Percentiles rank a stretch among this genome's conserved stretches.
Evolutionary conservation across 2,329 filamentous ascomycete genomes (phyloP).

Genomic region (Rutstroemia sydowiana): DNA sequence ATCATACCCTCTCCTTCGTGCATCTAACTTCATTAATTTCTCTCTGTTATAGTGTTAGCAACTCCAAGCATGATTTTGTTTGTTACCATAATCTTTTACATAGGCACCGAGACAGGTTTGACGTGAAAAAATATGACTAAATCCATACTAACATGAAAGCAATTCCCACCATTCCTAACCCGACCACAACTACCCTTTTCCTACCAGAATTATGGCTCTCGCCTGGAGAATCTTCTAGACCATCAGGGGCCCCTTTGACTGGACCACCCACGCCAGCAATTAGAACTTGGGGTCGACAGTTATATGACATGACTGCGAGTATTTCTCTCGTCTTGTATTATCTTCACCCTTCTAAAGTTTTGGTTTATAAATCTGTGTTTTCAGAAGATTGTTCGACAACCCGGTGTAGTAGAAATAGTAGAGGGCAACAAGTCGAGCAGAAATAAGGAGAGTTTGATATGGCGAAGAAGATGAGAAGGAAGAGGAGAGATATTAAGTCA

Average conservation of each 20-base stretch:
- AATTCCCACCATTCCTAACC: constrained; percentile 86
- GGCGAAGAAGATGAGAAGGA: too few relatives aligned
- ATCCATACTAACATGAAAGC: constrained; percentile 66
- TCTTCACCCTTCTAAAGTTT: too few relatives aligned
- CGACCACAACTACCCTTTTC: constrained; percentile 74
- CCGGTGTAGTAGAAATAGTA: too few relatives aligned
- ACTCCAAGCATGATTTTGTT: too few relatives aligned
- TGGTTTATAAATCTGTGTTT: too few relatives aligned
- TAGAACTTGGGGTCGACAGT: constrained; percentile 24
- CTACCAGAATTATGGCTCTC: constrained; percentile 28
- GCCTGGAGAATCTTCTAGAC: constrained; percentile 19
- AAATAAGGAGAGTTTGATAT: too few relatives aligned
- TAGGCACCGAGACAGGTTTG: too few relatives aligned
- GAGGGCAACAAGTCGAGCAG: too few relatives aligned
- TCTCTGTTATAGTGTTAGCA: constrained; percentile 47
- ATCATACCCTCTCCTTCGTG: constrained; percentile 66
- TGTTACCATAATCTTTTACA: neutral
- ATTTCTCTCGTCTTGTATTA: too few relatives aligned
- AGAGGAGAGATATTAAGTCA: neutral
- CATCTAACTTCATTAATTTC: constrained; percentile 80
- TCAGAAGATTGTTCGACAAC: too few relatives aligned
- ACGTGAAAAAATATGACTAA: neutral
- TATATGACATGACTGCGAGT: constrained; percentile 20
- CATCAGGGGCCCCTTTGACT: constrained; percentile 20
- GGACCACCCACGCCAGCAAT: constrained; percentile 18